Percentiles rank a stretch among this genome's conserved stretches.
These are phyloP conservation scores for Mrakiaceae sp. DNA, from an alignment of 1,284 basidiomycete genomes.

Conservation along the genomic window DNA sequence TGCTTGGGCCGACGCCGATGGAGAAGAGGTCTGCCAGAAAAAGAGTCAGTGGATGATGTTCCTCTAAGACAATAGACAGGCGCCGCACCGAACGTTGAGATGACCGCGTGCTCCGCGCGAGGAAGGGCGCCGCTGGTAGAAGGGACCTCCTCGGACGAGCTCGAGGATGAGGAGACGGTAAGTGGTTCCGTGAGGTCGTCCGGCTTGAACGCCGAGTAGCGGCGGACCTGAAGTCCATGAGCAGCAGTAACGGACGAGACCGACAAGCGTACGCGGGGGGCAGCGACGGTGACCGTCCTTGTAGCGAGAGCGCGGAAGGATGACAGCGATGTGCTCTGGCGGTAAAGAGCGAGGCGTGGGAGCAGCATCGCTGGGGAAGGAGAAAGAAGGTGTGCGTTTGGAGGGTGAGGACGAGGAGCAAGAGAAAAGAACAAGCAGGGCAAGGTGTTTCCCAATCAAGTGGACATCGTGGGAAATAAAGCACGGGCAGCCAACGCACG, in stretches of 20 bases:
- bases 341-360: too few relatives aligned
- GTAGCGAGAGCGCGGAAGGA: too few relatives aligned
- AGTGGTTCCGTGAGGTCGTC: neutral
- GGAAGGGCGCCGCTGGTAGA: neutral
- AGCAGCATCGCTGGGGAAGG: too few relatives aligned
- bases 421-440: too few relatives aligned
- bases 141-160: neutral
- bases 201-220: neutral
- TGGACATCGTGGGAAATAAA: too few relatives aligned
- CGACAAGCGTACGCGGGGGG: neutral
- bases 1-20: slow-evolving; percentile 52
- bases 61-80: neutral
- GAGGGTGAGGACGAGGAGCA: too few relatives aligned
- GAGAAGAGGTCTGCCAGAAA: slow-evolving; percentile 66
- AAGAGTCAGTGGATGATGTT: neutral
- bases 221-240: neutral
- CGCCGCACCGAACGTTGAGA: slow-evolving; percentile 54
- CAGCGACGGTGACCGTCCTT: neutral
- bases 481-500: too few relatives aligned
- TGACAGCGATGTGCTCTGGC: too few relatives aligned
- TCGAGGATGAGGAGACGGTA: too few relatives aligned
- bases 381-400: too few relatives aligned
- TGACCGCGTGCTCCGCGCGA: slow-evolving; percentile 71
- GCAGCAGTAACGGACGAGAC: neutral
- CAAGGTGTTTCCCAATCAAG: too few relatives aligned